A percentile compares a stretch with the other conserved stretches of the same genome.
Evolutionary conservation across 2,329 filamentous ascomycete species (phyloP).

Genomic region (Monosporascus sp.): DNA sequence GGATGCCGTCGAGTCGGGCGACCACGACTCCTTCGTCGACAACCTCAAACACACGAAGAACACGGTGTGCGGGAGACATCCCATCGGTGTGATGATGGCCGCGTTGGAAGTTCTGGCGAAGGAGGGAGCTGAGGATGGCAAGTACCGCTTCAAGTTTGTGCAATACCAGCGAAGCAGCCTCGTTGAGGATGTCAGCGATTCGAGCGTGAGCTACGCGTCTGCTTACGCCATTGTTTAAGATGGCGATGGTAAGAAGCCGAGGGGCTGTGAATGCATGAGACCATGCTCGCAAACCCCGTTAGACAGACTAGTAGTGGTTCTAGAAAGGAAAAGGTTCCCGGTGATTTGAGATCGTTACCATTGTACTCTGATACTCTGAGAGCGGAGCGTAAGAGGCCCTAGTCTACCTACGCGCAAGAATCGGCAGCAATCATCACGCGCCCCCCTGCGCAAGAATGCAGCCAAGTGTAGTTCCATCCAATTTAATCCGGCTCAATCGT

Average conservation of each 20-base stretch:
- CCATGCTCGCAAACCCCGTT: too few relatives aligned
- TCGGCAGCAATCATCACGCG: too few relatives aligned
- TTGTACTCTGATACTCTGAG: too few relatives aligned
- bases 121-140: conserved; percentile 31
- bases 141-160: conserved; percentile 68
- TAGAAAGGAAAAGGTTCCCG: too few relatives aligned
- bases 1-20: conserved; percentile 74
- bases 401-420: too few relatives aligned
- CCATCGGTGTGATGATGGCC: conserved; percentile 89
- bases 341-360: too few relatives aligned
- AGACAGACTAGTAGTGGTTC: too few relatives aligned
- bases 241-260: background rate
- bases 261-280: background rate
- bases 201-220: conserved; percentile 92
- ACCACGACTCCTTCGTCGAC: conserved; percentile 63
- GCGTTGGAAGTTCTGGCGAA: conserved; percentile 63
- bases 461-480: too few relatives aligned
- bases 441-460: too few relatives aligned
- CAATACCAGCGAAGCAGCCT: conserved; percentile 83
- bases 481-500: too few relatives aligned
- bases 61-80: conserved; percentile 91
- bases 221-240: conserved; percentile 72
- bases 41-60: conserved; percentile 72
- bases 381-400: too few relatives aligned
- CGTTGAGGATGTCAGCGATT: conserved; percentile 62